A percentile compares a stretch with the other conserved stretches of the same genome.
Conservation (phyloP, 768 basidiomycete species). For the Hydnomerulius pinastri region DNA sequence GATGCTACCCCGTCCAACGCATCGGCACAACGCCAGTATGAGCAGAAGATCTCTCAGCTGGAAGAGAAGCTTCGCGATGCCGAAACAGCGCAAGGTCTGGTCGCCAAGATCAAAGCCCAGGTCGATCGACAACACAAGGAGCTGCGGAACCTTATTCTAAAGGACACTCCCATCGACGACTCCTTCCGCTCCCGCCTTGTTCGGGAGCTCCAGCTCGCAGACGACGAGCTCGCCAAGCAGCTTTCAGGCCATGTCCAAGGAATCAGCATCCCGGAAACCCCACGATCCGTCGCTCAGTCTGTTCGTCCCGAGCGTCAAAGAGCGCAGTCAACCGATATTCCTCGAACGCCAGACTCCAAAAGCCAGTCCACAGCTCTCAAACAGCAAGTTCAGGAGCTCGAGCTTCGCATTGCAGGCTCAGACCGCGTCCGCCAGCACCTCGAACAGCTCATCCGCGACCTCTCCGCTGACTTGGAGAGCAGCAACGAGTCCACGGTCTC, state of each 20-base stretch:
- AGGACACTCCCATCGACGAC: conserved; percentile 56
- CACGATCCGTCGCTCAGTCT: conserved; percentile 43
- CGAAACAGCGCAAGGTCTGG: conserved; percentile 49
- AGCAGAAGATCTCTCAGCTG: conserved; percentile 59
- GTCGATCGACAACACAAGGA: conserved; percentile 73
- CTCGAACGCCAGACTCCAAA: conserved; percentile 34
- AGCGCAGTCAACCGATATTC: conserved; percentile 11
- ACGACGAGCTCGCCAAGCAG: conserved; percentile 39
- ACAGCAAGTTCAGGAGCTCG: conserved; percentile 67
- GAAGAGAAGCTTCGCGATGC: conserved; percentile 63
- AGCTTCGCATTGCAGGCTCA: conserved; percentile 68
- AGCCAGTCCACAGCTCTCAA: conserved; percentile 53
- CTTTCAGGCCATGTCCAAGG: conserved; percentile 11
- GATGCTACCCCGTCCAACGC: conserved; percentile 55
- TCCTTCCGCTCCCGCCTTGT: conserved; percentile 63
- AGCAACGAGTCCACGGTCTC: conserved; percentile 68
- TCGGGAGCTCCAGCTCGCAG: conserved; percentile 61
- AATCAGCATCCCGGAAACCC: conserved; percentile 29
- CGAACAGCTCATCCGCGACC: conserved; percentile 57
- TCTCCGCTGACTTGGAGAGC: conserved; percentile 61
- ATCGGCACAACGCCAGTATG: conserved; percentile 64
- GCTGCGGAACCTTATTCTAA: conserved; percentile 64
- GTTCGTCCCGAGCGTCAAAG: conserved; percentile 32
- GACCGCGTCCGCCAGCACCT: conserved; percentile 67
- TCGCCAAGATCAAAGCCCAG: conserved; percentile 57